Evolutionary conservation across 257 asterid species (phyloP).

Genomic region (Cruciata laevipes): DNA sequence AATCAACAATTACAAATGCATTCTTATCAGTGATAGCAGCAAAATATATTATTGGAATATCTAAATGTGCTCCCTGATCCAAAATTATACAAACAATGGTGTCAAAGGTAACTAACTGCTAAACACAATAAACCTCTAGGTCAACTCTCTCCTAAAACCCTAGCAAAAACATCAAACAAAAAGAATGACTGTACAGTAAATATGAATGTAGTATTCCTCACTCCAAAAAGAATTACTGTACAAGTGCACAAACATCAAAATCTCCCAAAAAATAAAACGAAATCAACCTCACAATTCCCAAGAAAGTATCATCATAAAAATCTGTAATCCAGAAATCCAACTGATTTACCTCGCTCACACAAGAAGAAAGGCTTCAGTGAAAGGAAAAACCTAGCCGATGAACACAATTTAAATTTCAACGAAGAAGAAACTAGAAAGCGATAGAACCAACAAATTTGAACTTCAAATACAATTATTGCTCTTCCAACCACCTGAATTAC

Average conservation of each 20-base stretch:
- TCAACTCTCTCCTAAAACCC: conserved; percentile 27
- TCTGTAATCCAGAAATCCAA: not conserved
- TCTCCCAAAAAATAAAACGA: not conserved
- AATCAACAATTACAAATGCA: conserved; percentile 2
- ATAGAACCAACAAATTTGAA: conserved; percentile 13
- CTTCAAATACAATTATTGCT: conserved; percentile 6
- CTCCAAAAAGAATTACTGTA: not conserved
- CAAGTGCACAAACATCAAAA: not conserved
- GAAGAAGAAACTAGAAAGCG: not conserved
- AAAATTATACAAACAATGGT: conserved; percentile 33
- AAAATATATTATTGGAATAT: conserved; percentile 15
- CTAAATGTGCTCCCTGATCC: conserved; percentile 38
- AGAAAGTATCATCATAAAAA: not conserved
- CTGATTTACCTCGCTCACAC: not conserved
- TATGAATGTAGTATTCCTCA: no score
- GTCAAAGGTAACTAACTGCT: conserved; percentile 33
- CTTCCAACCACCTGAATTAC: conserved; percentile 9
- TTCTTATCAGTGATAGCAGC: conserved; percentile 21
- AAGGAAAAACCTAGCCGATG: conserved; percentile 6
- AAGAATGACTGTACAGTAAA: not conserved
- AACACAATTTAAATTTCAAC: no score
- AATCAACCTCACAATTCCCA: not conserved
- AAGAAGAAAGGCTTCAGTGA: not conserved
- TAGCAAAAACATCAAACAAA: not conserved
- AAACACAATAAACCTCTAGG: conserved; percentile 21